These are phyloP conservation scores for Symbiodinium natans DNA, from an alignment of 73 alveolate species.

Conservation along the genomic window DNA sequence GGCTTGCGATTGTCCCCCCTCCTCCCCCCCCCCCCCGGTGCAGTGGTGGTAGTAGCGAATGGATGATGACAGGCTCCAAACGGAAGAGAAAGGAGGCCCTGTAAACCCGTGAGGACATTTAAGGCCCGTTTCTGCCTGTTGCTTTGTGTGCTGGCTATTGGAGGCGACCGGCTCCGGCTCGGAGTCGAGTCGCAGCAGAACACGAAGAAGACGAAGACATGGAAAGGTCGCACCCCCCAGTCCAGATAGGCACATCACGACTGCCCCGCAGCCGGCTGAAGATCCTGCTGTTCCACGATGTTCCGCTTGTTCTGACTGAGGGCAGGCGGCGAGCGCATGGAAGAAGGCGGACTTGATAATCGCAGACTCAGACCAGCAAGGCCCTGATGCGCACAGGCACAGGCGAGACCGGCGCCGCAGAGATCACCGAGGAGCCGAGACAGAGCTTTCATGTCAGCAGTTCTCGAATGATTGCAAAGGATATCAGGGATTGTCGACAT, in stretches of 20 bases:
- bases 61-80: background rate
- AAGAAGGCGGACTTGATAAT: background rate
- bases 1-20: background rate
- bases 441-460: too few relatives aligned
- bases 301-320: too few relatives aligned
- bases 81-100: background rate
- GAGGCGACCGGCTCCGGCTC: background rate
- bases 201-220: conserved; percentile 41
- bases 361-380: too few relatives aligned
- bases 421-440: background rate
- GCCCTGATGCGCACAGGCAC: background rate
- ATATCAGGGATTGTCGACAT: too few relatives aligned
- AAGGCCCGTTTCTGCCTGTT: too few relatives aligned
- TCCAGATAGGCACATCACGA: too few relatives aligned
- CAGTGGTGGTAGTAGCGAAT: too few relatives aligned
- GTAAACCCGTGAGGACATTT: too few relatives aligned
- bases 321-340: conserved; percentile 5
- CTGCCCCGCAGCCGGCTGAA: too few relatives aligned
- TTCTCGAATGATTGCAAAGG: too few relatives aligned
- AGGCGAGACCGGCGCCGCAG: background rate
- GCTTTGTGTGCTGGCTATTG: background rate
- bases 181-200: conserved; percentile 41
- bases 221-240: background rate
- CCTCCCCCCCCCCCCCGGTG: too few relatives aligned
- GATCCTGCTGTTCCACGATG: too few relatives aligned